Evolutionary conservation across 176 grass and related monocot species (phyloP), one percentile per base, ranked within the genome.

Genomic region (Rhynchospora breviuscula): DNA sequence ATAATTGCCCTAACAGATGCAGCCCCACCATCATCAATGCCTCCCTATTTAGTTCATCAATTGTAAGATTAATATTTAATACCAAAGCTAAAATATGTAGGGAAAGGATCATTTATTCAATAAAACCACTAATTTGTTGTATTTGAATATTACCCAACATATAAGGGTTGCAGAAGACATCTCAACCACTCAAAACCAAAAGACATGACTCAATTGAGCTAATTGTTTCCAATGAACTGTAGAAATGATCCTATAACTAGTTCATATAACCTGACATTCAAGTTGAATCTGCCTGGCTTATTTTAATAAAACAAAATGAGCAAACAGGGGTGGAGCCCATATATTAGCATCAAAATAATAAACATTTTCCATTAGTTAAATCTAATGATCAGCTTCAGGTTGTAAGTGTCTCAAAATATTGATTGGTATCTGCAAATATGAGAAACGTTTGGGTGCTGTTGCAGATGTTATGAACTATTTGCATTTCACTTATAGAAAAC

Each of bases 1-100:
- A 98, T 98, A 79, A 98, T 98, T 90, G 95, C 95, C 85, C 95
- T 90, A 58, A 98, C 92, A 56, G 95, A 98, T 88, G 95, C 95
- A 65, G 95, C 95, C 73, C 95, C 93, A 48, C 89, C 89, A 67
- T 98, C 95, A 91, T 98, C 95, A 80, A 98, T 95, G 85, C 95
- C 95, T 86, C 95, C 95, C 92, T 98, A 74, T 75, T n/a, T 83
- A 33, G 12, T 31, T 56, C 23, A 56, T 17, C 2, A 6, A 77
- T 56, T 54, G 73, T 13, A 72, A 23, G 8, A 81, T 31, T 52
- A 84, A 84, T 58, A 47, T 40, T 31, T 52, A 84, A 84, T 58
- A 47, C 56, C 25, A 76, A 56, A 56, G 31, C 23, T 77, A 77
- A 77, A 77, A 77, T 48, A 77, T 21, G 49, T 48, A 13, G 6